Evolutionary conservation across 2,329 filamentous ascomycete species (phyloP).

Genomic region (Colletotrichum simmondsii): DNA sequence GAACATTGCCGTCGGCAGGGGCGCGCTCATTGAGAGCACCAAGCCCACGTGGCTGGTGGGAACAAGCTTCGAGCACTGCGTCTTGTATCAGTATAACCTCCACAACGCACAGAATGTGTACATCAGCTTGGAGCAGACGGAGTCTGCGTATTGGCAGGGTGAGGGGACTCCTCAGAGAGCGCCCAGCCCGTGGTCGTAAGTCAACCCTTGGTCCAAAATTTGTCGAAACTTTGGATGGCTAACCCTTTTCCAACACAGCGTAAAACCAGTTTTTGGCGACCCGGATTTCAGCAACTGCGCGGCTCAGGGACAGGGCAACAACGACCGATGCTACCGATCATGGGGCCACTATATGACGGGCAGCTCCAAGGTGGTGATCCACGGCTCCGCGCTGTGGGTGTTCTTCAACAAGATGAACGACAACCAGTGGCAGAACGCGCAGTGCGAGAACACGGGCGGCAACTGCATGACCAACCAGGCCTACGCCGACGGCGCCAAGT

Average conservation of each 20-base stretch:
- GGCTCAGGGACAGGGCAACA: slow-evolving; percentile 28
- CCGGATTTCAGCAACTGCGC: slow-evolving; percentile 38
- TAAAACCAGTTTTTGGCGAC: slow-evolving; percentile 37
- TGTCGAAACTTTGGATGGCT: slow-evolving; percentile 37
- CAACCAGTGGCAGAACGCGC: slow-evolving; percentile 36
- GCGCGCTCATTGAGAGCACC: slow-evolving; percentile 57
- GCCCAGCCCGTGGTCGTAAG: slow-evolving; percentile 49
- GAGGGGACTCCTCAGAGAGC: slow-evolving; percentile 44
- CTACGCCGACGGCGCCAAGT: slow-evolving; percentile 39
- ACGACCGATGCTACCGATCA: slow-evolving; percentile 42
- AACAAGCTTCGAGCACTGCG: slow-evolving; percentile 61
- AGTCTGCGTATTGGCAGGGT: slow-evolving; percentile 56
- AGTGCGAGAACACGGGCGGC: slow-evolving; percentile 38
- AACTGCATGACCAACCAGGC: slow-evolving; percentile 40
- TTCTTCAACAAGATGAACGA: slow-evolving; percentile 47
- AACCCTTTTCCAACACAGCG: slow-evolving; percentile 18
- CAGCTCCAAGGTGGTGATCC: slow-evolving; percentile 42
- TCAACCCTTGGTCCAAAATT: slow-evolving; percentile 40
- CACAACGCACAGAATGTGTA: slow-evolving; percentile 55
- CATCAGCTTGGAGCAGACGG: slow-evolving; percentile 56
- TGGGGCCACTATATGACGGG: slow-evolving; percentile 38
- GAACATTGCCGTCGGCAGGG: slow-evolving; percentile 58
- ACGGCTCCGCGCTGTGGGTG: slow-evolving; percentile 47
- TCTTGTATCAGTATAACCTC: slow-evolving; percentile 65
- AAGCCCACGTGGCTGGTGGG: slow-evolving; percentile 64